phyloP scores from a whole-genome alignment of 1,139 yeast species.

The Hemisphaericaspora xylofermentans region DNA sequence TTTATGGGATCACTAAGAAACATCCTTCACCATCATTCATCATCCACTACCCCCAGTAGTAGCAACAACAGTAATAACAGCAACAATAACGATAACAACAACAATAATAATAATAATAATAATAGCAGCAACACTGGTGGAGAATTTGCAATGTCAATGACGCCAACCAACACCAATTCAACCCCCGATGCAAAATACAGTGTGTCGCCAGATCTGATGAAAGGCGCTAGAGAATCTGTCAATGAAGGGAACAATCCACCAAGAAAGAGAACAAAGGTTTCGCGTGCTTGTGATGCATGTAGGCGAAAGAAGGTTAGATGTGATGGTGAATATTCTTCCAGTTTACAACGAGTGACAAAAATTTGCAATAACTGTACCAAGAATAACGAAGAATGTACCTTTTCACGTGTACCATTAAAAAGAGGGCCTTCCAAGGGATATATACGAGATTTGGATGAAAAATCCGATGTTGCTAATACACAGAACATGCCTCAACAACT shows the following conservation, averaged over 20 bases:
- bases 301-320: conserved; percentile 64
- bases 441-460: conserved; percentile 43
- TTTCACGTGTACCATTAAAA: conserved; percentile 67
- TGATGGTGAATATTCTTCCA: conserved; percentile 51
- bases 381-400: conserved; percentile 55
- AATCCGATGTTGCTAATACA: conserved; percentile 11
- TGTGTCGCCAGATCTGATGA: not conserved
- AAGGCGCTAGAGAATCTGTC: not conserved
- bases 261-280: conserved; percentile 62
- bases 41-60: conserved; percentile 2
- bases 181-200: not conserved
- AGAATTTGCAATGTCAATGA: conserved; percentile 1
- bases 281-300: conserved; percentile 69
- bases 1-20: not conserved
- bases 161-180: conserved; percentile 1
- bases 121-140: conserved; percentile 1
- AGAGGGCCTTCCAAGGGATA: conserved; percentile 79
- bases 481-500: conserved; percentile 5
- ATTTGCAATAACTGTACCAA: conserved; percentile 59
- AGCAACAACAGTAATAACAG: conserved; percentile 1
- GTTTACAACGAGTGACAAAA: conserved; percentile 45
- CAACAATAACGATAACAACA: conserved; percentile 3
- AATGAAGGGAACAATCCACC: conserved; percentile 23
- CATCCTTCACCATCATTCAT: not conserved
- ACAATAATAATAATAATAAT: conserved; percentile 1